Evolutionary conservation across 2,329 filamentous ascomycete genomes (phyloP), one percentile per base, ranked within the genome.

Genomic region (Ophiostoma quercus): DNA sequence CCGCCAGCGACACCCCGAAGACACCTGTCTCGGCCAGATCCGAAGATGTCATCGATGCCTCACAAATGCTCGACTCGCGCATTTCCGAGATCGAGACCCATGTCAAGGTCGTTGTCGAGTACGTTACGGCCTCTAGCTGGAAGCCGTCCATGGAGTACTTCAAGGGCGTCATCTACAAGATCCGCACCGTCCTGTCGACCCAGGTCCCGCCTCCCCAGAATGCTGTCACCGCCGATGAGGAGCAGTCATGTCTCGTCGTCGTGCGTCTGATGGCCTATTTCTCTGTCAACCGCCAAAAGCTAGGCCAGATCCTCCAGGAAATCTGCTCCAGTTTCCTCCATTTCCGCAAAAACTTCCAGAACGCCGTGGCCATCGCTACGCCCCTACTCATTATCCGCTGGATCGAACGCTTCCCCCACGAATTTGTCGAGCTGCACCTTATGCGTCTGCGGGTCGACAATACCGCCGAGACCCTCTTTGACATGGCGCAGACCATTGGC

Each of bases 251-350:
- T 1, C 79, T 89, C 14, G 81, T 87, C 22, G 80, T 85, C 12
- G 77, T 90, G 66, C 83, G 86, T 51, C 80, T 89, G 43, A 79
- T 90, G 34, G 84, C 86, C 19, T 88, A 84, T 75, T 85, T 88
- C 73, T 90, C 87, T 86, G 84, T 89, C 25, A 87, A 90, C 74
- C 82, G 82, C 57, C 80, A 83, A 65, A 90, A 88, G 77, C 80
- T 91, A 16, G 84, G 86, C 54, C 77, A 85, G 25, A 76, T 90
- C 68, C 84, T 90, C 51, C 87, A 89, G 74, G 88, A 91, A 77
- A 80, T 90, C 51, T 88, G 87, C 76, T 87, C 87, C 29, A 87
- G 84, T 75, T 90, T 90, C 76, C 80, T 90, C 65, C 88, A 90
- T 76, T 85, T 90, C 72, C 84, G 86, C 72, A 88, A 86, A 74